Conservation (phyloP, 2,329 filamentous ascomycete genomes). For the Colletotrichum chlorophyti region DNA sequence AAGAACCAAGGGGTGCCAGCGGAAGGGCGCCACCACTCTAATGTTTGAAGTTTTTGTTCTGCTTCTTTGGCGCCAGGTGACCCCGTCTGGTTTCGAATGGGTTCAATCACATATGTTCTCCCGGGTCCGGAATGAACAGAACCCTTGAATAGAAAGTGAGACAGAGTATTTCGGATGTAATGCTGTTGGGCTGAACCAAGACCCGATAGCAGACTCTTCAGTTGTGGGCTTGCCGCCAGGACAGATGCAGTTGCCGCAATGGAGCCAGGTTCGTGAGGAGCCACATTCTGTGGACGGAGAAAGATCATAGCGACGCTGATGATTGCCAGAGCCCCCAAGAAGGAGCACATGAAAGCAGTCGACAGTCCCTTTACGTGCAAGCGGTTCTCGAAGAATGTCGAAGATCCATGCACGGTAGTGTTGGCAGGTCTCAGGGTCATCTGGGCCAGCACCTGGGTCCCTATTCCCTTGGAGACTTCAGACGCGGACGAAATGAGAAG, state of each 20-base stretch:
- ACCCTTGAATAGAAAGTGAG: not conserved
- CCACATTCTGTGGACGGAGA: slow-evolving; percentile 12
- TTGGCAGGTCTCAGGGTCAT: slow-evolving; percentile 6
- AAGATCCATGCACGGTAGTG: not conserved
- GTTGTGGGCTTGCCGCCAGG: slow-evolving; percentile 19
- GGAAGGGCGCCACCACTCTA: slow-evolving; percentile 33
- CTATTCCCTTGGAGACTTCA: slow-evolving; percentile 20
- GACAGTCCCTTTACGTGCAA: slow-evolving; percentile 19
- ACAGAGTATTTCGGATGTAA: not conserved
- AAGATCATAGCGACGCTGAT: slow-evolving; percentile 9
- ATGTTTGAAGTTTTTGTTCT: not conserved
- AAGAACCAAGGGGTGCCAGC: slow-evolving; percentile 33
- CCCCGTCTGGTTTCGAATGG: not conserved
- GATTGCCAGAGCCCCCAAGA: slow-evolving; percentile 5
- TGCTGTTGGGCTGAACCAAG: not conserved
- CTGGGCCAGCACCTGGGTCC: slow-evolving; percentile 16
- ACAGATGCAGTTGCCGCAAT: slow-evolving; percentile 12
- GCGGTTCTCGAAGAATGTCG: slow-evolving; percentile 13
- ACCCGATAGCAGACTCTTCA: not conserved
- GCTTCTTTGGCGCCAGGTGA: not conserved
- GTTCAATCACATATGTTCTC: not conserved
- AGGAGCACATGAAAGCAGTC: slow-evolving; percentile 16
- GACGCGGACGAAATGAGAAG: slow-evolving; percentile 20
- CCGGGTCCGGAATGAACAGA: not conserved
- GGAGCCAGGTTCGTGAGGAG: slow-evolving; percentile 20